Percentiles rank a stretch among this genome's conserved stretches.
These are phyloP conservation scores for Suillus lakei DNA, from an alignment of 768 basidiomycete species.

Conservation along the genomic window DNA sequence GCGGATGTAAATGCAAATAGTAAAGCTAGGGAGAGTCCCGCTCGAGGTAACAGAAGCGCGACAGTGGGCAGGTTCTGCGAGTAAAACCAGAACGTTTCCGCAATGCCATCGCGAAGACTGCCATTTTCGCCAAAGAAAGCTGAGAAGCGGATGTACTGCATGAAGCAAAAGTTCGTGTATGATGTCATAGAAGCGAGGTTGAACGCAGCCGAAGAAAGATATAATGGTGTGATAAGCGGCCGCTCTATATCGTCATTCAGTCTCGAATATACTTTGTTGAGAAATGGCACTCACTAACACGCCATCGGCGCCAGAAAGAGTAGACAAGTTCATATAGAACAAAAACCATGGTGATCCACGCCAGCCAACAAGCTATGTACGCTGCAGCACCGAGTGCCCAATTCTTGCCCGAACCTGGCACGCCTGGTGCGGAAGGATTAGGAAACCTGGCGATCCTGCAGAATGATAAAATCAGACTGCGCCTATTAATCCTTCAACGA, in stretches of 20 bases:
- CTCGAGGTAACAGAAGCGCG: constrained; percentile 81
- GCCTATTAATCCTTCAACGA: not conserved
- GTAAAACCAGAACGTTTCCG: constrained; percentile 85
- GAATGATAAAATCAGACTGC: constrained; percentile 4
- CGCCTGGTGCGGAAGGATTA: constrained; percentile 68
- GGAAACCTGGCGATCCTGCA: constrained; percentile 76
- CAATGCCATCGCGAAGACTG: constrained; percentile 59
- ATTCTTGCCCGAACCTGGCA: constrained; percentile 71
- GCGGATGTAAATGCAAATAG: constrained; percentile 67
- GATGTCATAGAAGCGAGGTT: constrained; percentile 78
- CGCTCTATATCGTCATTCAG: constrained; percentile 59
- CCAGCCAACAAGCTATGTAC: constrained; percentile 81
- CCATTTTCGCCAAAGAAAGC: constrained; percentile 63
- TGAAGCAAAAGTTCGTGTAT: constrained; percentile 83
- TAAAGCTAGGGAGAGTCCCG: constrained; percentile 73
- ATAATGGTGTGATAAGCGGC: constrained; percentile 81
- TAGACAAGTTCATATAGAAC: constrained; percentile 79
- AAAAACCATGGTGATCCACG: constrained; percentile 74
- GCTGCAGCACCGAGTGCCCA: constrained; percentile 86
- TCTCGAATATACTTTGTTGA: constrained; percentile 22
- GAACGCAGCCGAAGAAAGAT: constrained; percentile 80
- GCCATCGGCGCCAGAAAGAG: constrained; percentile 77
- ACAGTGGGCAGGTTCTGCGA: constrained; percentile 87
- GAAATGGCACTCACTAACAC: constrained; percentile 64
- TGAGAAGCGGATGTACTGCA: constrained; percentile 75